A percentile compares a stretch with the other conserved stretches of the same genome.
These are phyloP conservation scores for Boletus pseudopeckii DNA, from an alignment of 768 basidiomycete species.

Conservation along the genomic window DNA sequence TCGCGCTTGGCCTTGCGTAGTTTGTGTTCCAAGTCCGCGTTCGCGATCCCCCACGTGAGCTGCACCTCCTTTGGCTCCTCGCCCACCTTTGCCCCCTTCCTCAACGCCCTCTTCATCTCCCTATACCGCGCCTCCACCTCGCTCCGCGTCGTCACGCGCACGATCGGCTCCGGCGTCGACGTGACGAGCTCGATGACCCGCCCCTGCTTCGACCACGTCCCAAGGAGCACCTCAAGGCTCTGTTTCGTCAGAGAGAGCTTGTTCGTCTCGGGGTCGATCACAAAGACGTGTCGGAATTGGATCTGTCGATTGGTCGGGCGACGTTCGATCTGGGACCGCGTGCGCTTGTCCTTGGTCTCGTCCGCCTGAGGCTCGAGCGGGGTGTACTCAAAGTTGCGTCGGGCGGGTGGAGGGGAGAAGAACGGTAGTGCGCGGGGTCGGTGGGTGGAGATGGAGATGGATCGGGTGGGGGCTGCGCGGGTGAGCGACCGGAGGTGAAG, in stretches of 20 bases:
- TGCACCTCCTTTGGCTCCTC: slow-evolving; percentile 62
- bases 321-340: not conserved
- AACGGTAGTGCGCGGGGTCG: not conserved
- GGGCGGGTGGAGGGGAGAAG: slow-evolving; percentile 12
- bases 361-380: no score
- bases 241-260: slow-evolving; percentile 34
- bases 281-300: slow-evolving; percentile 37
- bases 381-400: slow-evolving; percentile 7
- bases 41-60: slow-evolving; percentile 62
- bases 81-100: slow-evolving; percentile 27
- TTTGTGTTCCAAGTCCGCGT: slow-evolving; percentile 64
- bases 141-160: slow-evolving; percentile 52
- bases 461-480: slow-evolving; percentile 6
- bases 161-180: slow-evolving; percentile 50
- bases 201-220: slow-evolving; percentile 22
- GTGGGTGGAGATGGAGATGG: slow-evolving; percentile 4
- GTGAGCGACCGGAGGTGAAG: slow-evolving; percentile 2
- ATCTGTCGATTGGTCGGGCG: slow-evolving; percentile 41
- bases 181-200: slow-evolving; percentile 52
- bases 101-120: slow-evolving; percentile 34
- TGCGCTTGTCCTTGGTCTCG: not conserved
- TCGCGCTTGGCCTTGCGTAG: slow-evolving; percentile 54
- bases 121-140: slow-evolving; percentile 39
- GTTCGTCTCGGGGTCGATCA: slow-evolving; percentile 46
- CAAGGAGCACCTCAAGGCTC: slow-evolving; percentile 43